phyloP scores from a whole-genome alignment of 257 asterid species.

The Euphrasia confusa region DNA sequence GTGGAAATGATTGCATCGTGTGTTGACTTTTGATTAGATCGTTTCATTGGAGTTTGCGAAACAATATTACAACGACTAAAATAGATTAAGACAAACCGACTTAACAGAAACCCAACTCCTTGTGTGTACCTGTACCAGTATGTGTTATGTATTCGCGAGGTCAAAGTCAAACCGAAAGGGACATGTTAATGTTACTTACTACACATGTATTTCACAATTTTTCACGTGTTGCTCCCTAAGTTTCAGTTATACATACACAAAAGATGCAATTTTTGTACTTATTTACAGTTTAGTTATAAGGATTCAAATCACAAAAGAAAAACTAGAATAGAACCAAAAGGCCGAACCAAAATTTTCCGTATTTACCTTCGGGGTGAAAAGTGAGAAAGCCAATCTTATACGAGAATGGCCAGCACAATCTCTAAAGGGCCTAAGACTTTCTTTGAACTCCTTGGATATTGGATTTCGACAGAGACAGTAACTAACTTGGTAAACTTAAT shows the following conservation, averaged over 20 bases:
- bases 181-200: conserved; percentile 8
- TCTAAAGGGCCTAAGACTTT: conserved; percentile 14
- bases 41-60: neutral
- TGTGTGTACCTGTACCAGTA: neutral
- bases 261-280: too few species aligned
- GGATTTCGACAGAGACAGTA: neutral
- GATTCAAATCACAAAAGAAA: neutral
- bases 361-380: conserved; percentile 22
- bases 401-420: conserved; percentile 9
- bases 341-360: neutral
- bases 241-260: too few species aligned
- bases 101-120: conserved; percentile 18
- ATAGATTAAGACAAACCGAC: conserved; percentile 15
- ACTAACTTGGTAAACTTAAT: conserved; percentile 7
- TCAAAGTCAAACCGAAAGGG: conserved; percentile 28
- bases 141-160: neutral
- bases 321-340: neutral
- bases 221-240: neutral
- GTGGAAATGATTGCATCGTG: conserved; percentile 17
- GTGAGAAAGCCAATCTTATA: conserved; percentile 4
- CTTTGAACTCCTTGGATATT: conserved; percentile 17
- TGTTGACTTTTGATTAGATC: neutral
- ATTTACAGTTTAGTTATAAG: too few species aligned
- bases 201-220: neutral
- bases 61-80: neutral